A percentile compares a stretch with the other conserved stretches of the same genome.
Evolutionary conservation across 257 asterid species (phyloP).

Genomic region (Solanum sitiens): DNA sequence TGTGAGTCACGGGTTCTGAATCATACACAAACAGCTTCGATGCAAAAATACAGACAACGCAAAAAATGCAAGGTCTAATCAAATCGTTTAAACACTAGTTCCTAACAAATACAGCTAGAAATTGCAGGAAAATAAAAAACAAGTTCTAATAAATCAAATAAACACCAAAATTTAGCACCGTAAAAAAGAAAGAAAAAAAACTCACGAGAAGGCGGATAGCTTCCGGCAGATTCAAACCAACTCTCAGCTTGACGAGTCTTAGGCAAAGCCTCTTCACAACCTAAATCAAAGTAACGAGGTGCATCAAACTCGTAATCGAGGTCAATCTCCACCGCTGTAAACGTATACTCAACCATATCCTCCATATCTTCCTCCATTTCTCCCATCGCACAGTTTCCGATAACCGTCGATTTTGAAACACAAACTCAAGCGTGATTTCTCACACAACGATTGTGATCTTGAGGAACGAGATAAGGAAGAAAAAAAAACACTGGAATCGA

Average conservation of each 20-base stretch:
- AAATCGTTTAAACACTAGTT: neutral
- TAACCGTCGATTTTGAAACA: neutral
- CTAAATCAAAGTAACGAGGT: constrained; percentile 63
- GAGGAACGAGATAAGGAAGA: neutral
- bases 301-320: constrained; percentile 94
- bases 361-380: constrained; percentile 59
- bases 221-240: constrained; percentile 81
- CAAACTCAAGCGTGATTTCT: neutral
- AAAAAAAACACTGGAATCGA: neutral
- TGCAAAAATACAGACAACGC: neutral
- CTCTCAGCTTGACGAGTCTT: constrained; percentile 53
- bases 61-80: neutral
- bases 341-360: constrained; percentile 36
- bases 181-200: neutral
- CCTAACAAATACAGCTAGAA: neutral
- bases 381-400: neutral
- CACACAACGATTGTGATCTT: neutral
- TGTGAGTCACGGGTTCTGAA: neutral
- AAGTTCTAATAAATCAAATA: neutral
- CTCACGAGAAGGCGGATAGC: constrained; percentile 92
- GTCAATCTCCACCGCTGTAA: constrained; percentile 76
- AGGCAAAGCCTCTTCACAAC: constrained; percentile 40
- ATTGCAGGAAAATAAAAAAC: neutral
- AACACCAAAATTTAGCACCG: neutral
- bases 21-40: neutral